Evolutionary conservation across 352 stramenopile species (phyloP).

Genomic region (Blastocystis sp.): DNA sequence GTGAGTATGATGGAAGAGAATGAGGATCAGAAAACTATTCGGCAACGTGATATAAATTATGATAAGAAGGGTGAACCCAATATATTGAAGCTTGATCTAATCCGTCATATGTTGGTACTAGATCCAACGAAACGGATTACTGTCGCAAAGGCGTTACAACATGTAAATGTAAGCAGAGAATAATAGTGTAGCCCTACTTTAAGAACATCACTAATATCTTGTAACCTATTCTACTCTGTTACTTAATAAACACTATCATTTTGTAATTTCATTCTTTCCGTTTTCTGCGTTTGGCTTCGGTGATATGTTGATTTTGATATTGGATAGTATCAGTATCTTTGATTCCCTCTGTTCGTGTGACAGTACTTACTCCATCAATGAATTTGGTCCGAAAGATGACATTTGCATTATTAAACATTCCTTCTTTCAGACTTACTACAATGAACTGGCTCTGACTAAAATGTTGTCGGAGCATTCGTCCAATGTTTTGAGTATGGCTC

Average conservation of each 20-base stretch:
- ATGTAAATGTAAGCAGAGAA: not conserved
- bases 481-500: conserved; percentile 99
- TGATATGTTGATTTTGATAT: not conserved
- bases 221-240: not conserved
- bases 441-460: conserved; percentile 99
- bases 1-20: not conserved
- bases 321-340: not conserved
- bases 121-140: conserved; percentile 41
- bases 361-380: conserved; percentile 97
- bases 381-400: conserved; percentile 99
- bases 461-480: conserved; percentile 96
- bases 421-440: conserved; percentile 97
- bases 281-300: not conserved
- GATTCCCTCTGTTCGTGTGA: conserved; percentile 80
- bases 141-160: not conserved
- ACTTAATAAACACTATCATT: not conserved
- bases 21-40: conserved; percentile 6
- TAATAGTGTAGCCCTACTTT: conserved; percentile 25
- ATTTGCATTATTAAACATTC: conserved; percentile 99
- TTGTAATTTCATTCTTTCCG: not conserved
- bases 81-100: conserved; percentile 24
- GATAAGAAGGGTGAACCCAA: conserved; percentile 4
- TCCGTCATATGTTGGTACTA: conserved; percentile 32
- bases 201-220: not conserved
- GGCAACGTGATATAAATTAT: conserved; percentile 11